Evolutionary conservation across 345 rosid genomes (phyloP).

Genomic region (Syzygium aqueum): DNA sequence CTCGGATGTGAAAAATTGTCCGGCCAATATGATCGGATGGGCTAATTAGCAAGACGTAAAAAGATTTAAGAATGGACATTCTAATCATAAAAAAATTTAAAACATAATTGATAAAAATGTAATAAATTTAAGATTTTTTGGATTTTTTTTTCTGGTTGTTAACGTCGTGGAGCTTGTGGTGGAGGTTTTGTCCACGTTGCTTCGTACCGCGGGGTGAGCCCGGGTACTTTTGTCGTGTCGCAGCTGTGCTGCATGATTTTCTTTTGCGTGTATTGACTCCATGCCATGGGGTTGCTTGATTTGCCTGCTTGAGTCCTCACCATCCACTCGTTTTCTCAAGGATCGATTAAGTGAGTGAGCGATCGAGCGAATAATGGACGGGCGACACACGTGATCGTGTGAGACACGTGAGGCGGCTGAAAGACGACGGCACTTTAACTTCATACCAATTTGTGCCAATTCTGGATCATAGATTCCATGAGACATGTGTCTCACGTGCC

Average conservation of each 20-base stretch:
- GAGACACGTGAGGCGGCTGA: not conserved
- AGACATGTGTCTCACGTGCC: too few species aligned
- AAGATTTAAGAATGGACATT: too few species aligned
- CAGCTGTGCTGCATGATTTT: not conserved
- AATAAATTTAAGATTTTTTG: too few species aligned
- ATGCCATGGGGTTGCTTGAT: not conserved
- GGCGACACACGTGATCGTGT: not conserved
- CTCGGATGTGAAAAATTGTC: not conserved
- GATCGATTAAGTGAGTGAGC: not conserved
- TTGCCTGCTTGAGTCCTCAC: not conserved
- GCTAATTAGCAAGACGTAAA: too few species aligned
- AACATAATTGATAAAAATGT: too few species aligned
- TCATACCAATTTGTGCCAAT: not conserved
- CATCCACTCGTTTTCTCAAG: not conserved
- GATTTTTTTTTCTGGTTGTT: too few species aligned
- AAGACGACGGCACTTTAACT: not conserved
- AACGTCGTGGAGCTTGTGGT: not conserved
- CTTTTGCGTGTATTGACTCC: too few species aligned
- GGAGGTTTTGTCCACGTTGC: not conserved
- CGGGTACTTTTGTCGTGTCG: not conserved
- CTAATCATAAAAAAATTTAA: too few species aligned
- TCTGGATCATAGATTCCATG: not conserved
- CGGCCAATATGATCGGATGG: too few species aligned
- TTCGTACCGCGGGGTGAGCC: not conserved
- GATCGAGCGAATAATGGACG: not conserved